Evolutionary conservation across 768 basidiomycete species (phyloP), one percentile per base, ranked within the genome.

Genomic region (Lactifluus echinatus): DNA sequence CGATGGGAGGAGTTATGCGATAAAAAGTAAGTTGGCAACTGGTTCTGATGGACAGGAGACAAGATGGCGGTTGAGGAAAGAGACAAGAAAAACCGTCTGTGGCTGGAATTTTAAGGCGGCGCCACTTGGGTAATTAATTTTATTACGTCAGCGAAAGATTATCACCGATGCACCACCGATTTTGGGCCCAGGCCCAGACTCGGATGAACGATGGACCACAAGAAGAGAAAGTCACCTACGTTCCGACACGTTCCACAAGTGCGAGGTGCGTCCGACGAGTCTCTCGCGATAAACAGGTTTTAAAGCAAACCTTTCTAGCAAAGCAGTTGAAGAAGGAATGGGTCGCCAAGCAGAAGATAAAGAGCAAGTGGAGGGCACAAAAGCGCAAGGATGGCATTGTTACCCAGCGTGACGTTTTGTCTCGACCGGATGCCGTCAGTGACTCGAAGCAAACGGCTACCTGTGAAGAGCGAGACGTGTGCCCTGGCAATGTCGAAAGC

Each of bases 271-370:
- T 61, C 44, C 26, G n/a, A n/a, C n/a, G n/a, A n/a, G n/a, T 23
- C 12, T 12, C 4, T 37, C 28, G 15, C n/a, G 2, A 0, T 23
- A 4, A 23, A 34, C 26, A n/a, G 0, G 21, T 3, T 23, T 57
- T 46, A 37, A 55, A 21, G 40, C 17, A 40, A 17, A 50, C 12
- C 23, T 12, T 26, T 12, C 26, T 53, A 92, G 92, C 93, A 19
- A 87, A 81, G 69, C 84, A 83, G 64, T 74, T 94, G 56, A 94
- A 92, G 71, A 78, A 81, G 67, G 77, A 81, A 56, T 93, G 93
- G 82, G 78, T 94, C 10, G 77, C 86, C 55, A 82, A 78, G 59
- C 78, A 78, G 57, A 91, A 90, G 72, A 79, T 90, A 55, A 87
- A 85, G 66, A 81, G 79, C 63, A 79, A 85, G 73, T 92, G 89